Conservation (phyloP, 169 alveolate species). For the Eimeria tenella region DNA sequence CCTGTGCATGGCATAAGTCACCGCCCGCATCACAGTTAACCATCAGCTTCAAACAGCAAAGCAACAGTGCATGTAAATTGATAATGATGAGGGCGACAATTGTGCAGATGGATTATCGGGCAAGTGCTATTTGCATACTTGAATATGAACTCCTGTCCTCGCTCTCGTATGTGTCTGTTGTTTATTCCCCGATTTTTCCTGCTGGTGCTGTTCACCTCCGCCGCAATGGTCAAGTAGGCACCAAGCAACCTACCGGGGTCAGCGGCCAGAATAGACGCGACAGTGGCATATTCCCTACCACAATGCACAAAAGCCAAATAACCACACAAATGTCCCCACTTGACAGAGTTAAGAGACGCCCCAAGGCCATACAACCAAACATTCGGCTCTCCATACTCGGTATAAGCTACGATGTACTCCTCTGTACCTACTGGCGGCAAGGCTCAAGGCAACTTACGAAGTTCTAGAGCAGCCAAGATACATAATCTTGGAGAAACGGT, state of each 20-base stretch:
- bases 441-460: conserved; percentile 23
- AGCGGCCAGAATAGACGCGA: conserved; percentile 19
- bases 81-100: too few species aligned
- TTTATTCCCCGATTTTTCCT: conserved; percentile 3
- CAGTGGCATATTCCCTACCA: conserved; percentile 18
- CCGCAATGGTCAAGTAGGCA: conserved; percentile 33
- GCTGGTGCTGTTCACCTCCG: conserved; percentile 49
- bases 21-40: neutral
- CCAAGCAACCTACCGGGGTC: conserved; percentile 16
- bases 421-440: neutral
- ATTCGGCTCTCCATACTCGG: neutral
- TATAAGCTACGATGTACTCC: neutral
- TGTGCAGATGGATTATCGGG: neutral
- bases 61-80: too few species aligned
- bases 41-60: neutral
- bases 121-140: neutral
- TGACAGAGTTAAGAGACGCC: neutral
- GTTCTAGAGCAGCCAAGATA: conserved; percentile 48
- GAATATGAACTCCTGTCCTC: neutral
- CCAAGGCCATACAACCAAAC: neutral
- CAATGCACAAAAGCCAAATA: neutral
- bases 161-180: neutral
- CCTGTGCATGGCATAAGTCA: neutral
- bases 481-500: neutral
- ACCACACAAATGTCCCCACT: neutral